Percentiles rank a stretch among this genome's conserved stretches.
Conservation (phyloP, 2,329 filamentous ascomycete species). For the Clonostachys rosea region DNA sequence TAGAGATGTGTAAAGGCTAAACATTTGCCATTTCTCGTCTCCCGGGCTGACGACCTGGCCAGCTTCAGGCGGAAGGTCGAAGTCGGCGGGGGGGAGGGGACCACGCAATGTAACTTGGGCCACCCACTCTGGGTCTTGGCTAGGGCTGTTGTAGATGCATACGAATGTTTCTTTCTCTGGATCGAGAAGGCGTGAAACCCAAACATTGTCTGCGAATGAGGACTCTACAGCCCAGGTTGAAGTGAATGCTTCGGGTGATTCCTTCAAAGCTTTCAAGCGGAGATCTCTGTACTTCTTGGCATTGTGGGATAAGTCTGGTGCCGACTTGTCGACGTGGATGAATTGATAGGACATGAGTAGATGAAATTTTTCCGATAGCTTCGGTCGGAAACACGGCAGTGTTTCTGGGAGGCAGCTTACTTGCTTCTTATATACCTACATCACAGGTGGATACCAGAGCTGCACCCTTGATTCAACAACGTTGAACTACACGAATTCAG, state of each 20-base stretch:
- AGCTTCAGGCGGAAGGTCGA: neutral
- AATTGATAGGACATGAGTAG: neutral
- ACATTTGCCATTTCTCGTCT: slow-evolving; percentile 8
- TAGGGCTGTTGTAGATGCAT: neutral
- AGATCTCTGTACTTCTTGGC: neutral
- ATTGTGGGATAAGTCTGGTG: neutral
- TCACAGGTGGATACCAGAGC: too few species aligned
- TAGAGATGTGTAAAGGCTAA: slow-evolving; percentile 6
- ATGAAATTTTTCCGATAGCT: too few species aligned
- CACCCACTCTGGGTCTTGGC: slow-evolving; percentile 1
- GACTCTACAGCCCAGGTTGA: neutral
- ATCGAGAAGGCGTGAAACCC: neutral
- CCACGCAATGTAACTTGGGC: slow-evolving; percentile 5
- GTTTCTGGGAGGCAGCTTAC: too few species aligned
- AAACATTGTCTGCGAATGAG: neutral
- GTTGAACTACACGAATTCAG: too few species aligned
- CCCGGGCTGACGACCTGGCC: neutral
- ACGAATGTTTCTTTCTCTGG: slow-evolving; percentile 2
- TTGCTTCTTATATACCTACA: too few species aligned
- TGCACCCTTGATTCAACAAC: too few species aligned
- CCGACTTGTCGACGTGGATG: neutral
- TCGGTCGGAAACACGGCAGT: too few species aligned
- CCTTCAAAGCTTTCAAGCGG: neutral
- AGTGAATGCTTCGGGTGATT: neutral
- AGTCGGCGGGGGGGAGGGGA: slow-evolving; percentile 1